These are phyloP conservation scores for Orobanche coerulescens DNA, from an alignment of 257 asterid genomes.

Conservation along the genomic window DNA sequence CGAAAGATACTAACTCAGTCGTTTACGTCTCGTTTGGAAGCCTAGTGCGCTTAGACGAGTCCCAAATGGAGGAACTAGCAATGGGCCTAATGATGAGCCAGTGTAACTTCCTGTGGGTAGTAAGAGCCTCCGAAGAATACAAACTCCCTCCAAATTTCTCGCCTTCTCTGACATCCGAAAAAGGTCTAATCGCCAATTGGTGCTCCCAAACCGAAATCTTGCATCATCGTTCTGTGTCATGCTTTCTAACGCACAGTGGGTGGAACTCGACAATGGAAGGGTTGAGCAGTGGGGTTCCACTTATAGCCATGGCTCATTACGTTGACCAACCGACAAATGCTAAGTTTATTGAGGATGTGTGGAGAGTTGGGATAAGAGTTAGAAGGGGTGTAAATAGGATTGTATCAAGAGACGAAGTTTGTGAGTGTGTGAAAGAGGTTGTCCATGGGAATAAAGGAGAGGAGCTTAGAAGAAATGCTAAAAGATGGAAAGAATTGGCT, in stretches of 20 bases:
- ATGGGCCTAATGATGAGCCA: slow-evolving; percentile 23
- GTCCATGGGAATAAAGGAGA: slow-evolving; percentile 46
- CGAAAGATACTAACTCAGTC: slow-evolving; percentile 12
- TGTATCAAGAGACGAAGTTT: background rate
- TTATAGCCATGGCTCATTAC: slow-evolving; percentile 23
- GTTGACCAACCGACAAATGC: slow-evolving; percentile 39
- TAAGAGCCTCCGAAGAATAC: slow-evolving; percentile 24
- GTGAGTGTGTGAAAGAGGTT: slow-evolving; percentile 51
- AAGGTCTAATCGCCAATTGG: slow-evolving; percentile 34
- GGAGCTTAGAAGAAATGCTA: slow-evolving; percentile 51
- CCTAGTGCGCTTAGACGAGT: background rate
- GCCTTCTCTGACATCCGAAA: background rate
- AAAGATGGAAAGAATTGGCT: slow-evolving; percentile 47
- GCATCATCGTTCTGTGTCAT: slow-evolving; percentile 29
- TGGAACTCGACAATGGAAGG: slow-evolving; percentile 40
- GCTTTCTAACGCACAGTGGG: slow-evolving; percentile 37
- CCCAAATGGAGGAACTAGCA: slow-evolving; percentile 35
- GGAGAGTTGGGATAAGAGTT: slow-evolving; percentile 47
- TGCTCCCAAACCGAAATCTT: slow-evolving; percentile 32
- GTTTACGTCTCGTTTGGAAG: slow-evolving; percentile 30
- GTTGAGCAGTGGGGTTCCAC: slow-evolving; percentile 27
- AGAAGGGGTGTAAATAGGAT: background rate
- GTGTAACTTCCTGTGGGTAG: slow-evolving; percentile 29
- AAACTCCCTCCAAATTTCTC: slow-evolving; percentile 27
- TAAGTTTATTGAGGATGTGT: slow-evolving; percentile 56